Percentiles rank a stretch among this genome's conserved stretches.
phyloP scores from a whole-genome alignment of 2,329 filamentous ascomycete species.

The Gaeumannomyces sp. region DNA sequence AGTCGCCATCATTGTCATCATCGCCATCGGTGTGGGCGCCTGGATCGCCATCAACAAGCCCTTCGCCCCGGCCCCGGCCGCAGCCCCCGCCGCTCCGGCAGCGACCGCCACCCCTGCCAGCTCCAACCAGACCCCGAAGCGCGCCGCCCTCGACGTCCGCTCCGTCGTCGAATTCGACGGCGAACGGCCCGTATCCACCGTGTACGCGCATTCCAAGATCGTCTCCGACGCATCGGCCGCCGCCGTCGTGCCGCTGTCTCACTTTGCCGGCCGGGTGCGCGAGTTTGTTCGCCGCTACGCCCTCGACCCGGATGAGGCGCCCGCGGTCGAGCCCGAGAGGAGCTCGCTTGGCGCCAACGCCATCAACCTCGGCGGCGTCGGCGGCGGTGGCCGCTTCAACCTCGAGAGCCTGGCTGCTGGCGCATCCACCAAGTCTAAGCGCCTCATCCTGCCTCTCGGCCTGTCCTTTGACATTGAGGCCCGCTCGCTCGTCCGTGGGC shows the following conservation, averaged over 20 bases:
- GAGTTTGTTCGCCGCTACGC: slow-evolving; percentile 3
- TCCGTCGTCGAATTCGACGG: slow-evolving; percentile 19
- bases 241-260: slow-evolving; percentile 12
- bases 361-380: slow-evolving; percentile 6
- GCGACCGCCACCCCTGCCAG: slow-evolving; percentile 32
- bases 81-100: slow-evolving; percentile 20
- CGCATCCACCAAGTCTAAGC: background rate
- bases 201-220: slow-evolving; percentile 20
- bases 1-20: slow-evolving; percentile 48
- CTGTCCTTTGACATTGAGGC: background rate
- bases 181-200: slow-evolving; percentile 15
- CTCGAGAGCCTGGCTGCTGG: slow-evolving; percentile 14
- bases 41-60: slow-evolving; percentile 38
- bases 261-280: slow-evolving; percentile 7
- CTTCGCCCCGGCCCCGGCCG: slow-evolving; percentile 24
- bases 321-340: slow-evolving; percentile 3
- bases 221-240: slow-evolving; percentile 14
- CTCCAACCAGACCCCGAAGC: slow-evolving; percentile 24
- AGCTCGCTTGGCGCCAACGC: slow-evolving; percentile 6
- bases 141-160: slow-evolving; percentile 19
- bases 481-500: background rate
- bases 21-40: slow-evolving; percentile 45
- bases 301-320: background rate
- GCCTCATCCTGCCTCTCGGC: slow-evolving; percentile 1
- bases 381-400: slow-evolving; percentile 12